Evolutionary conservation across 805 yeast genomes (phyloP), one percentile per base, ranked within the genome.

Genomic region (Kluyveromyces nonfermentans): DNA sequence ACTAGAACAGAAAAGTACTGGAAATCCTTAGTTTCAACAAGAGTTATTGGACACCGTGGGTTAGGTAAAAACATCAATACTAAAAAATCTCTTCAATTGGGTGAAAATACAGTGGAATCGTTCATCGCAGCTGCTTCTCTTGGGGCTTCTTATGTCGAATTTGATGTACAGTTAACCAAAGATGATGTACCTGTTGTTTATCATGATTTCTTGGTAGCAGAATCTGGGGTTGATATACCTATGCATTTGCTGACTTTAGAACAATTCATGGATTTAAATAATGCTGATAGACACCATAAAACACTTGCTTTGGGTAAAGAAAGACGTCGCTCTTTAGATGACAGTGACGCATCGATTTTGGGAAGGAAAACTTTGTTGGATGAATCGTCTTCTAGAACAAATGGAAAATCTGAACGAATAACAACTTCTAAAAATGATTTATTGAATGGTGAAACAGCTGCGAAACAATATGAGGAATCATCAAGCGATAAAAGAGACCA

Each of bases 41-140:
- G 96, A 47, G 95, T 90, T 20, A 90, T 90, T 64, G 97, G 97
- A 1, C 97, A 90, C 63, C 76, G 97, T 56, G 97, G 97, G 5
- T 70, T 87, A 50, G 97, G 97, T 52, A 89, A 88, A 68, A 90
- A 90, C 64, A 73, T 75, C 41, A 73, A 79, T 45, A 73, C 74
- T 35, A 73, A 81, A 38, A 80, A 77, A 49, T 84, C 95, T 3
- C 72, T 90, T 56, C 97, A 90, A 63, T 72, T 90, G 47, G 97
- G 97, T 35, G 97, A 90, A 57, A 90, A 90, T 61, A 90, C 97
- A 0, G 83, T 90, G 17, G 96, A 90, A 55, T 85, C 95, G 0
- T 90, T 90, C 55, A 84, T 90, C 58, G 95, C 96, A 10, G 97
- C 97, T 0, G 95, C 97, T 0, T 87, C 95, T 2, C 69, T 90